Base-by-base conservation (phyloP, 805 yeast species). In the Metschnikowia anglica region DNA sequence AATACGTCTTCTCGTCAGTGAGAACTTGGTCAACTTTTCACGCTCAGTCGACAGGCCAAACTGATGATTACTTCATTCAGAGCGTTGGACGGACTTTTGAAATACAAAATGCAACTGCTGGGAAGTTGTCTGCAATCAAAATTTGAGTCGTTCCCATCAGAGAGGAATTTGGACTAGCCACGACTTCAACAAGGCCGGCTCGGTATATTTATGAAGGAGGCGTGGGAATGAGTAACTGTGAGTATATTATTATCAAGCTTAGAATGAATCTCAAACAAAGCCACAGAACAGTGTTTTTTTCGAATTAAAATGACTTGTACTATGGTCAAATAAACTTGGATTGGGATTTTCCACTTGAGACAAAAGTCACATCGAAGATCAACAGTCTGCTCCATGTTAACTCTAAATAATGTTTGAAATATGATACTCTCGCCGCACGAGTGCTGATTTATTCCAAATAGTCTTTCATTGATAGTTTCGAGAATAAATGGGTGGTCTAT, bases 351-450 rank as follows among this genome's bases (percentile, higher is more conserved):
- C 55, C 43, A 4, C 38, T 45, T 12, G 60, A 53, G 3, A 8
- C 7, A 32, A 5, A 56, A 44, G 8, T 17, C 37, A 28, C 56
- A 23, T 4, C 12, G n/a, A 3, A 41, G 54, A 11, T 59, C 59
- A 4, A 56, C 26, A 1, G 62, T 66, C 8, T 49, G 47, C 5
- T 46, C 33, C 2, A 77, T 53, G 41, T 70, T 66, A 2, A 67
- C 68, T 25, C 57, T 48, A n/a, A 78, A 61, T 10, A 73, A 53
- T 1, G 46, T 38, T 52, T 88, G 96, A 2, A 84, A 74, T 34
- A 69, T 68, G 0, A 85, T 68, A 41, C 96, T 61, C 56, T 88
- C 96, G 61, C 85, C 95, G 41, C 83, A 79, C 0, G 96, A 96
- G 66, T 88, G 96, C 54, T 88, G 96, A 56, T 88, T 96, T 4